Base-by-base conservation (phyloP, 805 yeast species). In the Kodamaea sagamina region DNA sequence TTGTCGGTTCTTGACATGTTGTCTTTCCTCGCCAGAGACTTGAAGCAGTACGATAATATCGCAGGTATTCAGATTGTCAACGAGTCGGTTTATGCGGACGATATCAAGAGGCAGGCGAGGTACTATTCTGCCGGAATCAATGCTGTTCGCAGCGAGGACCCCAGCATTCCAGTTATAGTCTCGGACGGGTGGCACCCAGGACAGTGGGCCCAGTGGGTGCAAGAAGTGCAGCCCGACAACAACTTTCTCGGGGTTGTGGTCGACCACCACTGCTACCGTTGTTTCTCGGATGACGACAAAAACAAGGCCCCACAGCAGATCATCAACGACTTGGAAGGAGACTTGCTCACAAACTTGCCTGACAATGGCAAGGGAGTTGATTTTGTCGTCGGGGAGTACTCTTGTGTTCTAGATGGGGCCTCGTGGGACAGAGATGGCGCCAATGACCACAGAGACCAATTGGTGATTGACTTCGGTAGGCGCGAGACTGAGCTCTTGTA, bases 141-240 rank as follows among this genome's bases (percentile, higher is more conserved):
- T 25, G 72, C 74, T 31, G 82, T 92, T 32, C 71, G 92, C 22
- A 58, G 62, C 15, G 67, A 71, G 11, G 84, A 87, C 56, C 37
- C 61, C 1, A 62, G 62, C 2, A 63, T 89, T 25, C 96, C 96
- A 0, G 70, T 92, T 4, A 67, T 86, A 12, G 85, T 92, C 26
- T 87, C 96, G 1, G 98, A 92, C 59, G 96, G 96, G 3, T 93
- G 98, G 98, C 84, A 89, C 82, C 77, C 93, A 4, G 77, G 77
- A 50, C 86, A 79, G 57, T 87, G 89, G 87, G 82, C 75, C 17
- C 68, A 80, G 47, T 86, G 85, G 82, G 61, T 88, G 6, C 74
- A 74, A 39, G 57, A 65, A 25, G 73, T 75, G 27, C 65, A 65
- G 32, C 48, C 58, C 11, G 55, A 62, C 2, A 62, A 63, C 4